Evolutionary conservation across 768 basidiomycete species (phyloP).

Genomic region (Trametes sanguinea): DNA sequence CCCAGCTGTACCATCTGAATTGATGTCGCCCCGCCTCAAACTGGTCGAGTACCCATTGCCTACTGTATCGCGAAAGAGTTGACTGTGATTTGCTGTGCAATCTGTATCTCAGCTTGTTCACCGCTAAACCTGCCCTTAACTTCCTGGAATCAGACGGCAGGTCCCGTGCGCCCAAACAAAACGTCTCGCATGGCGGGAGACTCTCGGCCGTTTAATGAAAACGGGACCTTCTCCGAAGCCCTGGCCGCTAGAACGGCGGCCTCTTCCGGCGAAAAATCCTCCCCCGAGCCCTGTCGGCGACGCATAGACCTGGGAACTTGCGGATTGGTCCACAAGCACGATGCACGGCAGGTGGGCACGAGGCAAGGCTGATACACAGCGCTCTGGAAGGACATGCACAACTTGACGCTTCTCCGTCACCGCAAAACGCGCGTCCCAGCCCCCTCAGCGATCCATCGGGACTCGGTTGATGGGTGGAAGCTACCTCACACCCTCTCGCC

Average conservation of each 20-base stretch:
- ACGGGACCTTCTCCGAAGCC: slow-evolving; percentile 13
- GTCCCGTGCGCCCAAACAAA: slow-evolving; percentile 14
- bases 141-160: slow-evolving; percentile 4
- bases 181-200: slow-evolving; percentile 14
- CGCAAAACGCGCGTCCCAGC: slow-evolving; percentile 13
- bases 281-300: slow-evolving; percentile 9
- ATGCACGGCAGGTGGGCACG: slow-evolving; percentile 18
- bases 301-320: slow-evolving; percentile 14
- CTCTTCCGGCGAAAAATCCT: slow-evolving; percentile 9
- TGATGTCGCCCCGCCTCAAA: neutral
- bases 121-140: neutral
- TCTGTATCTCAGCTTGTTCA: neutral
- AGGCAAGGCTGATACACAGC: slow-evolving; percentile 10
- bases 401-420: neutral
- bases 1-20: neutral
- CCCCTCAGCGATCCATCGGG: neutral
- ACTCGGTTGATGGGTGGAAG: slow-evolving; percentile 11
- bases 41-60: no score
- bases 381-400: slow-evolving; percentile 14
- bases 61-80: no score
- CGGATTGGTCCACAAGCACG: slow-evolving; percentile 10
- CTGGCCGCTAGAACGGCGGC: slow-evolving; percentile 9
- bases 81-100: no score
- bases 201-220: slow-evolving; percentile 20
- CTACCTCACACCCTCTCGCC: slow-evolving; percentile 4